These are phyloP conservation scores for Monosporozyma siamensis DNA, from an alignment of 805 yeast species.

Conservation along the genomic window DNA sequence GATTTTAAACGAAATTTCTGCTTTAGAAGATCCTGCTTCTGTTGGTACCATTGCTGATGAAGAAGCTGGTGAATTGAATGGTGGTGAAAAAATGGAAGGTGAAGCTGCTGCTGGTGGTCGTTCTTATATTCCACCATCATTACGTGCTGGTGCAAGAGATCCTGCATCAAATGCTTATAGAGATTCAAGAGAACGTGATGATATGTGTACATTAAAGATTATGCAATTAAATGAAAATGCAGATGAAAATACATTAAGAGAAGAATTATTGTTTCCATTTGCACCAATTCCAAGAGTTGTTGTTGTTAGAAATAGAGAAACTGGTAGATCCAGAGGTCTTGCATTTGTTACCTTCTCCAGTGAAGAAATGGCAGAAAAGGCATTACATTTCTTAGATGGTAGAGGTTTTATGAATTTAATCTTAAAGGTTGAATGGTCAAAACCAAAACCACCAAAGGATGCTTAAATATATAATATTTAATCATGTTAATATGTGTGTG, in stretches of 20 bases:
- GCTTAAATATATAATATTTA: neutral
- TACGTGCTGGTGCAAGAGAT: constrained; percentile 34
- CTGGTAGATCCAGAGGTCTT: constrained; percentile 90
- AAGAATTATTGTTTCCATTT: constrained; percentile 57
- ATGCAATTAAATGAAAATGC: constrained; percentile 84
- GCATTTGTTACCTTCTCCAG: constrained; percentile 82
- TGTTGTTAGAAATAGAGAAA: constrained; percentile 82
- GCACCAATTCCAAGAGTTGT: constrained; percentile 68
- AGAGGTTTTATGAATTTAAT: constrained; percentile 89
- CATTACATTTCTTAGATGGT: constrained; percentile 71
- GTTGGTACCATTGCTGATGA: constrained; percentile 27
- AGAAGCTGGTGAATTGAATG: constrained; percentile 23
- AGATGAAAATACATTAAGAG: constrained; percentile 69
- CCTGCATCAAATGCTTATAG: constrained; percentile 35
- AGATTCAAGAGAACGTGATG: constrained; percentile 60
- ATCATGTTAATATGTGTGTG: neutral
- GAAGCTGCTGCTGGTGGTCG: constrained; percentile 27
- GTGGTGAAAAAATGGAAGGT: constrained; percentile 21
- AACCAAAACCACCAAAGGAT: constrained; percentile 28
- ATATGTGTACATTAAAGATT: constrained; percentile 77
- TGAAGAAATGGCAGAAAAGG: constrained; percentile 61
- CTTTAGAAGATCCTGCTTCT: constrained; percentile 30
- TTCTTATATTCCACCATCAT: constrained; percentile 56
- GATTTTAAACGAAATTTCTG: constrained; percentile 51
- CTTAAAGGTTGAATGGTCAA: constrained; percentile 54